phyloP scores from a whole-genome alignment of 305 asterid species.

The Fraxinus baroniana region DNA sequence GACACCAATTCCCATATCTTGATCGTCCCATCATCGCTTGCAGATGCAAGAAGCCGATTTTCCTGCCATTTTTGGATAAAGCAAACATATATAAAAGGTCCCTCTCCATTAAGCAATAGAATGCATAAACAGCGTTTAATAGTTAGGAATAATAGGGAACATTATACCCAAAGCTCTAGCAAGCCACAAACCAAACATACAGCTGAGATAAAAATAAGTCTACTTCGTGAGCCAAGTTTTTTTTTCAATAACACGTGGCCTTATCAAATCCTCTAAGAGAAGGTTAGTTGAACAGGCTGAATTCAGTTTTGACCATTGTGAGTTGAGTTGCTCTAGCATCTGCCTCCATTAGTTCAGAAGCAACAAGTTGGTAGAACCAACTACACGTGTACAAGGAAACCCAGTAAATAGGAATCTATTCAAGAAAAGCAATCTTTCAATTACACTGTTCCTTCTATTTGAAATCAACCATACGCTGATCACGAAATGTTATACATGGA shows the following conservation, averaged over 20 bases:
- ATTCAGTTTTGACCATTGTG: not conserved
- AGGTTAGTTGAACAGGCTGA: not conserved
- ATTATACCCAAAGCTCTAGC: not conserved
- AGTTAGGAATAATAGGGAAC: not conserved
- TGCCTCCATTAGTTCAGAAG: not conserved
- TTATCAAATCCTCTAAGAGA: not conserved
- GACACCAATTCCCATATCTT: constrained; percentile 46
- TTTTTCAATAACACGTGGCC: not conserved
- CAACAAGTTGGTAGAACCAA: not conserved
- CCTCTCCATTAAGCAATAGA: not conserved
- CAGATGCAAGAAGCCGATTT: constrained; percentile 40
- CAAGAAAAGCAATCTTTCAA: not conserved
- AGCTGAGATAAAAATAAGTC: not conserved
- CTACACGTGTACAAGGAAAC: not conserved
- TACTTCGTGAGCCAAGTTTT: not conserved
- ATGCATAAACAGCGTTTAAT: not conserved
- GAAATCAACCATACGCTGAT: not conserved
- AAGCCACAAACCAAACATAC: not conserved
- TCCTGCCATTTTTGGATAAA: constrained; percentile 29
- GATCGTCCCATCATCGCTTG: constrained; percentile 43
- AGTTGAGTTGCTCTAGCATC: not conserved
- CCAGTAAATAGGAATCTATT: not conserved
- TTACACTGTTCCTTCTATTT: not conserved
- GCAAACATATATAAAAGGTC: not conserved
- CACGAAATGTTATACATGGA: not conserved